Base-by-base conservation (phyloP, 1,284 basidiomycete genomes). In the Puccinia triticina region DNA sequence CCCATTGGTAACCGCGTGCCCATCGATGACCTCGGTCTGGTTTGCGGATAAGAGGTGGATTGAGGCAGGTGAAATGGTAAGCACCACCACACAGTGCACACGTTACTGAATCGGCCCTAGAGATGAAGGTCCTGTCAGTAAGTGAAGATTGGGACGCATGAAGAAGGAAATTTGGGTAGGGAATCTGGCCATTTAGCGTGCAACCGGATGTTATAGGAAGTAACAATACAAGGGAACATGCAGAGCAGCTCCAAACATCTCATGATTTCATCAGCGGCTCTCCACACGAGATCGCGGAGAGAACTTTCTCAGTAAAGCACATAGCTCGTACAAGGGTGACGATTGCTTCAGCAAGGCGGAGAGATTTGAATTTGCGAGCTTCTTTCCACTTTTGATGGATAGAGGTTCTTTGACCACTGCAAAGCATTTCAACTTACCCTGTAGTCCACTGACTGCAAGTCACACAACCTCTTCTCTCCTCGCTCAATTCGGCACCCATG, bases 11-110 rank as follows among this genome's bases (percentile, higher is more conserved):
- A 18, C 72, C 79, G 21, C 79, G 72, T 18, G 79, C 79, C 80
- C 80, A 82, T 40, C 71, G 72, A 59, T 82, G 74, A 34, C 80
- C 80, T 53, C 80, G 40, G 37, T 82, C 80, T 29, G 80, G 80
- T 64, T 82, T 82, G 37, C 81, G 81, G 34, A 67, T 77, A 32
- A 82, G 74, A 48, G 81, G 81, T n/a, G 81, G 81, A 50, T 82
- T 77, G n/a, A 82, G 34, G 50, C 81, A 82, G 59, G 74, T 32
- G n/a, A 82, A 82, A 72, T 82, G 81, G 43, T 82, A 82, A 34
- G 81, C 81, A 26, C 66, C 64, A 26, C 64, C 69, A 23, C 81
- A 82, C 2, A 82, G 74, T 10, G 81, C 81, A 34, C 81, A 82
- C 5, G 81, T 82, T 18, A 82, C 81, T 16, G 81, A 82, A 43